Evolutionary conservation across 345 rosid species (phyloP).

Genomic region (Arabis hirsuta): DNA sequence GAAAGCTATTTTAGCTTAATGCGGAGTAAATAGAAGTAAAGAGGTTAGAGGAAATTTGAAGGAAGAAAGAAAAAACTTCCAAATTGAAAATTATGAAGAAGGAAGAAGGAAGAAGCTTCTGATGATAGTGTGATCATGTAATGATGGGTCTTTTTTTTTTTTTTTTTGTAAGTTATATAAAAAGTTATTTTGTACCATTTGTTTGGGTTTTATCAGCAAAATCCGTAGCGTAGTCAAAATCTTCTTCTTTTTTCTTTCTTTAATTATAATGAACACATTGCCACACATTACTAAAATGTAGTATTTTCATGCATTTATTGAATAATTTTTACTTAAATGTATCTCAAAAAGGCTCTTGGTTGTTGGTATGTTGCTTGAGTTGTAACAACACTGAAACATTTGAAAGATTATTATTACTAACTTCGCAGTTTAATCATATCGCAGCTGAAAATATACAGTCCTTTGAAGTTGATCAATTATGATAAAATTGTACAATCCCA

Average conservation of each 20-base stretch:
- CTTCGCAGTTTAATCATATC: too few relatives aligned
- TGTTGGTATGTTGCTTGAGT: not conserved
- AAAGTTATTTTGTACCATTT: constrained; percentile 30
- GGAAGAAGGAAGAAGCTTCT: constrained; percentile 22
- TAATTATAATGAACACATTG: constrained; percentile 21
- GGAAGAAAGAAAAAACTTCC: constrained; percentile 19
- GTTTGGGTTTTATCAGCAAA: constrained; percentile 11
- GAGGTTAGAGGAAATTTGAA: constrained; percentile 29
- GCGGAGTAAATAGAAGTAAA: constrained; percentile 44
- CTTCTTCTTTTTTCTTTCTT: not conserved
- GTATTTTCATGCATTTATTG: constrained; percentile 25
- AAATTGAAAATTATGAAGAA: constrained; percentile 14
- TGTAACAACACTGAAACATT: not conserved
- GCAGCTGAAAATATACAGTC: too few relatives aligned
- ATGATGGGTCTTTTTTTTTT: constrained; percentile 12
- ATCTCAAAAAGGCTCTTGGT: not conserved
- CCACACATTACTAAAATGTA: constrained; percentile 29
- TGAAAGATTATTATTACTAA: too few relatives aligned
- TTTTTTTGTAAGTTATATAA: constrained; percentile 24
- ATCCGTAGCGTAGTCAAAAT: constrained; percentile 33
- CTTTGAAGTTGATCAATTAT: too few relatives aligned
- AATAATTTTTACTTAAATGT: not conserved
- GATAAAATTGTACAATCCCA: too few relatives aligned
- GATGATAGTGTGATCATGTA: constrained; percentile 16
- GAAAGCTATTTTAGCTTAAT: constrained; percentile 31